Percentiles rank a stretch among this genome's conserved stretches.
These are phyloP conservation scores for Ephemerocybe angulata DNA, from an alignment of 768 basidiomycete genomes.

Conservation along the genomic window DNA sequence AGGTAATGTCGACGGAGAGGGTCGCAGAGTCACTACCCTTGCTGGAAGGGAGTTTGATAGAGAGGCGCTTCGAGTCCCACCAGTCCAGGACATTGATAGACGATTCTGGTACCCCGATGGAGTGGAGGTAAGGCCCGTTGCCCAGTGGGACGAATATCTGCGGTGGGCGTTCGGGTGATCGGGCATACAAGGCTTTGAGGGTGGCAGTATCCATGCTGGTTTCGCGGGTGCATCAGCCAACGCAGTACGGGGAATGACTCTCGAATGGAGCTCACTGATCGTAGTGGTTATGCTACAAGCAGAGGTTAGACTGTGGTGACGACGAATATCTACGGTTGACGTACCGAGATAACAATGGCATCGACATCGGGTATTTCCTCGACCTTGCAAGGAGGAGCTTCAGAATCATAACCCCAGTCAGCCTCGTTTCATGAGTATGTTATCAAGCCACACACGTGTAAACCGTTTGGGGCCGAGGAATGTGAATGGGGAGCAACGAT, in stretches of 20 bases:
- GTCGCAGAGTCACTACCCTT: background rate
- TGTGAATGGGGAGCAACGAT: conserved; percentile 47
- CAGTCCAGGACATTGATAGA: conserved; percentile 58
- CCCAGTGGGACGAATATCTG: conserved; percentile 61
- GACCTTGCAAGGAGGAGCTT: conserved; percentile 47
- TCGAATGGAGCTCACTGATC: conserved; percentile 37
- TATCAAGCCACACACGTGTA: conserved; percentile 35
- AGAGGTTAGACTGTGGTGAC: background rate
- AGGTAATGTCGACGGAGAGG: conserved; percentile 44
- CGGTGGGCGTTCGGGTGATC: conserved; percentile 26
- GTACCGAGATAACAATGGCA: conserved; percentile 57
- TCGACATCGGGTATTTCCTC: conserved; percentile 60
- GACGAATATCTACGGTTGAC: conserved; percentile 12
- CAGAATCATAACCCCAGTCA: background rate
- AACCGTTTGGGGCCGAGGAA: conserved; percentile 44
- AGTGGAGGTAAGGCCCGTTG: conserved; percentile 40
- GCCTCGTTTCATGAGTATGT: background rate
- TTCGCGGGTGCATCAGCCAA: background rate
- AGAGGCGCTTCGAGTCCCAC: conserved; percentile 51
- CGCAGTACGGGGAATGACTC: background rate
- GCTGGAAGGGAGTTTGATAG: conserved; percentile 22
- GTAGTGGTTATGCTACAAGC: conserved; percentile 46
- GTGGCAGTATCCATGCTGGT: conserved; percentile 45
- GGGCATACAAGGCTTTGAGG: conserved; percentile 33
- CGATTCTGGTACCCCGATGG: conserved; percentile 34